Evolutionary conservation across 345 rosid species (phyloP).

Genomic region (Salix brachista): DNA sequence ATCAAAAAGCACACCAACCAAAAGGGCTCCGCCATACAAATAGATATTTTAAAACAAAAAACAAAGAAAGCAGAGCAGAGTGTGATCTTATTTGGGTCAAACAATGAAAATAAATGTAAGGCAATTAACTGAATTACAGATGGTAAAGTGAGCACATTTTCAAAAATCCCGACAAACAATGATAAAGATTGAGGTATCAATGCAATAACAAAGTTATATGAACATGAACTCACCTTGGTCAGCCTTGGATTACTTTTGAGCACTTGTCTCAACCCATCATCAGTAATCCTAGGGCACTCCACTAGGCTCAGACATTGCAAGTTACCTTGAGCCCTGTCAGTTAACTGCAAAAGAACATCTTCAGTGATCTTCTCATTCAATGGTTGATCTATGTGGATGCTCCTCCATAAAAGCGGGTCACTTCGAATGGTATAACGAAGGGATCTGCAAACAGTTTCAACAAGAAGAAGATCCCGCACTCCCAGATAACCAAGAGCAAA

Average conservation of each 20-base stretch:
- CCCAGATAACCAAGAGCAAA: conserved; percentile 63
- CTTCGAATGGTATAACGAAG: conserved; percentile 43
- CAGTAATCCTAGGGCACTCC: conserved; percentile 70
- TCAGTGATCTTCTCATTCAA: conserved; percentile 84
- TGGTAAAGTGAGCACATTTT: neutral
- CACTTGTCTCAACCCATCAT: conserved; percentile 56
- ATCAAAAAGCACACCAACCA: neutral
- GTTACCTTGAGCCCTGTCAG: conserved; percentile 72
- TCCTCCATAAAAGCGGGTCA: conserved; percentile 75
- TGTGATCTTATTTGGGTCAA: neutral
- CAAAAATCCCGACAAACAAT: neutral
- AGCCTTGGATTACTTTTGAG: conserved; percentile 61
- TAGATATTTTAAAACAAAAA: neutral
- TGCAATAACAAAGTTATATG: neutral
- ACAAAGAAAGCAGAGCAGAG: too few species aligned
- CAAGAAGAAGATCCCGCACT: conserved; percentile 65
- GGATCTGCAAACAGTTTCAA: conserved; percentile 65
- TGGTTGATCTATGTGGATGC: conserved; percentile 69
- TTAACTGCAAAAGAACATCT: conserved; percentile 61
- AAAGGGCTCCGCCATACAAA: neutral
- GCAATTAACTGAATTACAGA: neutral
- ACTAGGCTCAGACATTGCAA: conserved; percentile 75
- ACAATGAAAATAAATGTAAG: neutral
- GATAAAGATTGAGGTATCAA: neutral
- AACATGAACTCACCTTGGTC: conserved; percentile 49